Evolutionary conservation across 352 stramenopile genomes (phyloP), one percentile per base, ranked within the genome.

Genomic region (Pythium biforme): DNA sequence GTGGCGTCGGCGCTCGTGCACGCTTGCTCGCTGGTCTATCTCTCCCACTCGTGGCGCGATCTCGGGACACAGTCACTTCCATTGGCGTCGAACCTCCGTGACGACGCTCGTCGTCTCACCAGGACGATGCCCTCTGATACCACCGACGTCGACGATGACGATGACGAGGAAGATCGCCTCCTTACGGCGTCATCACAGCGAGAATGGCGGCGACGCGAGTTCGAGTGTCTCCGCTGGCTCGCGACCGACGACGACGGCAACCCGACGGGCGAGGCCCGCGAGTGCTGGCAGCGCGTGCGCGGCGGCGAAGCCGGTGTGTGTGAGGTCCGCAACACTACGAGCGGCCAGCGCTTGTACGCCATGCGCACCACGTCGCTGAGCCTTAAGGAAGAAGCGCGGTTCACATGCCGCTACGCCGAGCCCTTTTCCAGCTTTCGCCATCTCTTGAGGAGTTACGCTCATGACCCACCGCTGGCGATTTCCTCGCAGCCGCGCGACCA

Each of bases 341-440:
- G 72, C 8, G 77, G 71, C 40, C 55, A 84, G 52, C 56, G 74
- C 1, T 86, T 88, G 49, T 77, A 55, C n/a, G 69, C 85, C 8
- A 89, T 91, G 84, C 80, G 74, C 19, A 89, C 80, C 15, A 89
- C 76, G 5, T 69, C 69, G 48, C 55, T 83, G 3, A 88, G 79
- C 50, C 67, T 93, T 10, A 88, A 88, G 60, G 73, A 87, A 17
- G 79, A 89, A 31, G 68, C 75, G 55, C 77, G 75, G 12, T 93
- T 89, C 68, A 90, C 79, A 22, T 91, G 84, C 48, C 70, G 79
- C n/a, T 70, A 85, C 20, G 81, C 84, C 1, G 66, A 70, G 40
- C 54, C 59, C 3, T 93, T 93, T 51, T 78, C 80, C 5, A 75
- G 81, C 4, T 87, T 89, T 55, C 56, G 62, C 23, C 75, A 86